These are phyloP conservation scores for Ogataea degrootiae DNA, from an alignment of 805 yeast species.

Conservation along the genomic window DNA sequence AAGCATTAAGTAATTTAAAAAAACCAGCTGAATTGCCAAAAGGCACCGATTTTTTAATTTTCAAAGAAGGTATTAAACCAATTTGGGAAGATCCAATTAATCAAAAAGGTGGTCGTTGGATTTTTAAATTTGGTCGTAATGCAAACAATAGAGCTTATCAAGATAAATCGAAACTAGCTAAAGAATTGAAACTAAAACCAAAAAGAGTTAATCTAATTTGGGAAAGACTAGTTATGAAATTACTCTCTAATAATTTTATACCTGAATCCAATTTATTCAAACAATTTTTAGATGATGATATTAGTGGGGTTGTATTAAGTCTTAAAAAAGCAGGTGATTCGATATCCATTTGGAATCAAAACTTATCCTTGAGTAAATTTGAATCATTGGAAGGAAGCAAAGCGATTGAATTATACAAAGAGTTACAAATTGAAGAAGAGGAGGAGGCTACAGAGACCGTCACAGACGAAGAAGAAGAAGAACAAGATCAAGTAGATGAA, in stretches of 20 bases:
- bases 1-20: slow-evolving; percentile 36
- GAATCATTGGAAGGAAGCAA: slow-evolving; percentile 10
- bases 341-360: slow-evolving; percentile 59
- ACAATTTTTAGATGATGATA: slow-evolving; percentile 41
- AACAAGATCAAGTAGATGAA: not conserved
- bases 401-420: not conserved
- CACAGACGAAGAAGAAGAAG: slow-evolving; percentile 1
- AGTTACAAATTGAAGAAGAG: not conserved
- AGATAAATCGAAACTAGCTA: slow-evolving; percentile 7
- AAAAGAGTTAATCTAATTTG: slow-evolving; percentile 38
- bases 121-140: slow-evolving; percentile 42
- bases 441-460: slow-evolving; percentile 2
- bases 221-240: slow-evolving; percentile 51
- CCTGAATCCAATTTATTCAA: slow-evolving; percentile 36
- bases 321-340: slow-evolving; percentile 57
- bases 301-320: slow-evolving; percentile 57
- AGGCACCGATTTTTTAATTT: slow-evolving; percentile 52
- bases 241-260: slow-evolving; percentile 47
- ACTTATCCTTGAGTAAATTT: slow-evolving; percentile 32
- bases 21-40: slow-evolving; percentile 34
- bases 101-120: slow-evolving; percentile 60
- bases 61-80: slow-evolving; percentile 57
- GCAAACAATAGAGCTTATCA: slow-evolving; percentile 9
- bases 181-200: slow-evolving; percentile 12
- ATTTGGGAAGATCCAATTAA: slow-evolving; percentile 67